These are phyloP conservation scores for Aureobasidium leucospermi DNA, from an alignment of 2,329 filamentous ascomycete genomes.

Conservation along the genomic window DNA sequence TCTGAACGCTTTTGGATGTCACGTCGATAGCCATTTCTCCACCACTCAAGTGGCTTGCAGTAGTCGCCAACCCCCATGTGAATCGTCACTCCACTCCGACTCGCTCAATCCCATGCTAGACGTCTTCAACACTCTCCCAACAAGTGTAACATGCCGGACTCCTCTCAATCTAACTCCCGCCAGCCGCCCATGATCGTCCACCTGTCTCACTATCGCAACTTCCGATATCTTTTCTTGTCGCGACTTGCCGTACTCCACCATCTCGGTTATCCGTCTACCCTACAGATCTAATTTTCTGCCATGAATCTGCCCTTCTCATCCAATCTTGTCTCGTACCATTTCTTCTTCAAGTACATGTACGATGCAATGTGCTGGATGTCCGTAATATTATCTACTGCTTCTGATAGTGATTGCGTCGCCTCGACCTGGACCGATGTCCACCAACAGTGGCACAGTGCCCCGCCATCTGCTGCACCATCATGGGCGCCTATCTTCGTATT, in stretches of 20 bases:
- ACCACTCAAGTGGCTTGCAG: conserved; percentile 10
- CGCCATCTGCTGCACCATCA: too few relatives aligned
- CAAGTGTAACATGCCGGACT: conserved; percentile 6
- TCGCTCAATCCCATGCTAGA: not conserved
- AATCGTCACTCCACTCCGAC: conserved; percentile 12
- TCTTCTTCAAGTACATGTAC: not conserved
- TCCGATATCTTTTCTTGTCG: not conserved
- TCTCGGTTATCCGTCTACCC: not conserved
- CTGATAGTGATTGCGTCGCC: too few relatives aligned
- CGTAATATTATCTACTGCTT: too few relatives aligned
- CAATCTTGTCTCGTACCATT: not conserved
- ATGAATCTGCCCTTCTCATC: not conserved
- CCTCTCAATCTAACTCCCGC: not conserved
- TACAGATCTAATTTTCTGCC: not conserved
- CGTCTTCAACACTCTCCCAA: conserved; percentile 5
- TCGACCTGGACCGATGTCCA: too few relatives aligned
- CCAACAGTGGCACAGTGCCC: not conserved
- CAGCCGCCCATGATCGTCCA: not conserved
- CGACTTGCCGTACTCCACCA: not conserved
- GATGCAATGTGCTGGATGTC: too few relatives aligned
- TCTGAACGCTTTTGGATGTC: not conserved
- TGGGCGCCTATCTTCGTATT: too few relatives aligned
- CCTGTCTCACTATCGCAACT: not conserved
- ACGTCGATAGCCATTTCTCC: not conserved
- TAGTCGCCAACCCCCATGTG: conserved; percentile 9